Conservation (phyloP, 192 early-diverging fungal species). For the Funneliformis mosseae region DNA sequence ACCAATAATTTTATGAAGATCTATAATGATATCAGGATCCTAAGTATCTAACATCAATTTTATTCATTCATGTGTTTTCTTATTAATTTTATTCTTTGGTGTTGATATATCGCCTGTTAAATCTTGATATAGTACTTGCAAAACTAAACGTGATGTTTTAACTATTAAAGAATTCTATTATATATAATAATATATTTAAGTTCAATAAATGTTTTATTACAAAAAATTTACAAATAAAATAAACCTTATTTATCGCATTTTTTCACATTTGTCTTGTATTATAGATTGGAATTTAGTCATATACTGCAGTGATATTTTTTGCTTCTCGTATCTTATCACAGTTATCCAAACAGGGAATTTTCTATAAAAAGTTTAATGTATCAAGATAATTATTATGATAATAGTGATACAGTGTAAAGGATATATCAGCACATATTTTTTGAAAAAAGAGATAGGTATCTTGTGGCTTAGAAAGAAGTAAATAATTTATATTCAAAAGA, state of each 20-base stretch:
- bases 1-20: no score
- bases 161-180: no score
- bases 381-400: neutral
- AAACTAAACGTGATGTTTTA: no score
- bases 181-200: no score
- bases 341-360: neutral
- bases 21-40: no score
- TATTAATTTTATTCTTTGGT: no score
- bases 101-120: no score
- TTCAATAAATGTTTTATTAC: no score
- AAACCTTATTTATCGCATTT: neutral
- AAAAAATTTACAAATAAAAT: neutral
- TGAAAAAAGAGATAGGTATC: neutral
- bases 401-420: neutral
- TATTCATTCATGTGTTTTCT: no score
- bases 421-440: conserved; percentile 5
- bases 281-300: neutral
- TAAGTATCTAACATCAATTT: no score
- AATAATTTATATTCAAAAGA: neutral
- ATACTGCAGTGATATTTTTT: neutral
- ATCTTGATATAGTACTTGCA: no score
- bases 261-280: neutral
- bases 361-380: conserved; percentile 5
- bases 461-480: neutral
- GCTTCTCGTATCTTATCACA: neutral